These are phyloP conservation scores for Huntiella savannae DNA, from an alignment of 2,329 filamentous ascomycete genomes.

Conservation along the genomic window DNA sequence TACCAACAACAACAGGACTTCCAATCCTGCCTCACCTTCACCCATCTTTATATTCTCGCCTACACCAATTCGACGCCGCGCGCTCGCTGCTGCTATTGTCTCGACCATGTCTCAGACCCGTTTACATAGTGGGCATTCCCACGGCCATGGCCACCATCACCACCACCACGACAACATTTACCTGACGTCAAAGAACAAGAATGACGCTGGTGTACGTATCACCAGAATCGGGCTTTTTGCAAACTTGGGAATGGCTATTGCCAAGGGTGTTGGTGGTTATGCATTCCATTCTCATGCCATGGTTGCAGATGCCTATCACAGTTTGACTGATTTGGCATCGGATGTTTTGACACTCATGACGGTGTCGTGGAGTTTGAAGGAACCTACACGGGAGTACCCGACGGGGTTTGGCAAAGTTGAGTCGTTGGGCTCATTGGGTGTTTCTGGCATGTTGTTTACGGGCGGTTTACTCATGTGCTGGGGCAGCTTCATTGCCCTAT, in stretches of 20 bases:
- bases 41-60: slow-evolving; percentile 3
- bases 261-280: slow-evolving; percentile 83
- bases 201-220: slow-evolving; percentile 44
- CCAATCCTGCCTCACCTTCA: slow-evolving; percentile 12
- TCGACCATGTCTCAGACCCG: slow-evolving; percentile 5
- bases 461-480: slow-evolving; percentile 87
- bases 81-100: slow-evolving; percentile 4
- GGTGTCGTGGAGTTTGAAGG: slow-evolving; percentile 78
- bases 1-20: slow-evolving; percentile 6
- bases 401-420: slow-evolving; percentile 95
- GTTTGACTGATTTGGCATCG: slow-evolving; percentile 83
- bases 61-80: slow-evolving; percentile 3
- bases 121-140: slow-evolving; percentile 7
- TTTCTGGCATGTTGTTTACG: slow-evolving; percentile 74
- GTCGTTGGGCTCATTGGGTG: slow-evolving; percentile 79
- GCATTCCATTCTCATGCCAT: slow-evolving; percentile 88
- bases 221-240: slow-evolving; percentile 44
- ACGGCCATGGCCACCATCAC: slow-evolving; percentile 40
- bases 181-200: slow-evolving; percentile 71
- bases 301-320: slow-evolving; percentile 87
- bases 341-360: slow-evolving; percentile 88
- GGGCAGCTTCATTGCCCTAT: slow-evolving; percentile 35
- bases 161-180: slow-evolving; percentile 87
- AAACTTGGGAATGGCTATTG: slow-evolving; percentile 85
- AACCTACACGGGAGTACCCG: slow-evolving; percentile 68